Conservation (phyloP, 495 filamentous ascomycete genomes). For the Penicillium coprophilum region DNA sequence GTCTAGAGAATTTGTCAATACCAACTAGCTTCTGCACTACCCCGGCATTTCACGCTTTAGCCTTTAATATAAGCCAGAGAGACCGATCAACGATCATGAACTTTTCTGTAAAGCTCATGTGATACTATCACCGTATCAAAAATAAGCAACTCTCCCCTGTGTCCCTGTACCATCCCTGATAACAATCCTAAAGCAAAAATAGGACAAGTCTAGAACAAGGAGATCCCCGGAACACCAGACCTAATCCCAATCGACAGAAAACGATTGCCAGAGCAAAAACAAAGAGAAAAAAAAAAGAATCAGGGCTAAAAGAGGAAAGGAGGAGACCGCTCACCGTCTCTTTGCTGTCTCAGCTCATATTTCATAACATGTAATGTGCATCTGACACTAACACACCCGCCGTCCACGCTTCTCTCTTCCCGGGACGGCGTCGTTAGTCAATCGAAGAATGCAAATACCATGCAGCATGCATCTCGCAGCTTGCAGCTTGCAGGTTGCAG, state of each 20-base stretch:
- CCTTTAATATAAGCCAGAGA: not conserved
- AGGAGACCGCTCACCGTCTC: constrained; percentile 5
- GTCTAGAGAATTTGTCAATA: not conserved
- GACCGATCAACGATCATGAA: not conserved
- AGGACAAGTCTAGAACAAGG: not conserved
- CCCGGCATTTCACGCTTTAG: not conserved
- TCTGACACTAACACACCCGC: not conserved
- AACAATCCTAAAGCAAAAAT: not conserved
- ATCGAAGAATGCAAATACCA: constrained; percentile 11
- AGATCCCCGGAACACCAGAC: not conserved
- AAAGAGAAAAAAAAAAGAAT: too few relatives aligned
- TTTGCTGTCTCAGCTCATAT: constrained; percentile 3
- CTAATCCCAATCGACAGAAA: not conserved
- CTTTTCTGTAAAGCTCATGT: not conserved
- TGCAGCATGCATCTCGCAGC: constrained; percentile 1
- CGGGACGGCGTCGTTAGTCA: constrained; percentile 3
- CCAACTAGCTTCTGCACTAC: not conserved
- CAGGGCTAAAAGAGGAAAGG: not conserved
- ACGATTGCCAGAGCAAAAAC: not conserved
- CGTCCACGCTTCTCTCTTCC: constrained; percentile 1
- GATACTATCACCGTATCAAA: not conserved
- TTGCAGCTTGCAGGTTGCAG: constrained; percentile 3
- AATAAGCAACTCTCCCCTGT: not conserved
- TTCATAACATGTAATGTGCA: not conserved
- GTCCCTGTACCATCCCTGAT: not conserved